These are phyloP conservation scores for Zygosaccharomyces bisporus DNA, from an alignment of 805 yeast species.

Conservation along the genomic window DNA sequence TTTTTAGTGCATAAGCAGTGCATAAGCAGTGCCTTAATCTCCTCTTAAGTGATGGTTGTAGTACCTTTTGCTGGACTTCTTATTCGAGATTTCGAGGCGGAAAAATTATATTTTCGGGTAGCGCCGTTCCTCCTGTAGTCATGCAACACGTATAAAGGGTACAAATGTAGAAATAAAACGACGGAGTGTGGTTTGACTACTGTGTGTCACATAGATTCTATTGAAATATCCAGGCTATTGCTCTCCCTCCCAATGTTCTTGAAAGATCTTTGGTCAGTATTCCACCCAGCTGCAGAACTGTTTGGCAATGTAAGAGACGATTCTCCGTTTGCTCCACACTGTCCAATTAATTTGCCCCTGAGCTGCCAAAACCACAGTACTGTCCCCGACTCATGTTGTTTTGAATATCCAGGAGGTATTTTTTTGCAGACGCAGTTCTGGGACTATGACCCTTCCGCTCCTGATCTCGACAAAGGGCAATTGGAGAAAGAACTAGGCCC, in stretches of 20 bases:
- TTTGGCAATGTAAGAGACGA: slow-evolving; percentile 75
- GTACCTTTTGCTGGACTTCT: too few species aligned
- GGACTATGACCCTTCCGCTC: slow-evolving; percentile 69
- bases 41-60: too few species aligned
- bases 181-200: too few species aligned
- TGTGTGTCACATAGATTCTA: too few species aligned
- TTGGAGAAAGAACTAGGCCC: slow-evolving; percentile 51
- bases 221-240: not conserved
- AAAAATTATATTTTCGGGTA: not conserved
- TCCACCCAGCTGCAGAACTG: slow-evolving; percentile 98
- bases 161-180: too few species aligned
- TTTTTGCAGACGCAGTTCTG: slow-evolving; percentile 86
- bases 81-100: not conserved
- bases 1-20: too few species aligned
- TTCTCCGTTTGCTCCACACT: slow-evolving; percentile 25
- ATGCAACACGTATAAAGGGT: slow-evolving; percentile 2
- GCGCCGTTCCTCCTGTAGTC: slow-evolving; percentile 6
- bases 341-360: slow-evolving; percentile 57
- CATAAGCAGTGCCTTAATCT: too few species aligned
- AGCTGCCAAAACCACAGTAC: slow-evolving; percentile 57
- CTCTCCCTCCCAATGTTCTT: slow-evolving; percentile 6
- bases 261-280: slow-evolving; percentile 49
- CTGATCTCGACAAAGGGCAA: slow-evolving; percentile 22
- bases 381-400: slow-evolving; percentile 68
- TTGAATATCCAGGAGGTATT: slow-evolving; percentile 82